Percentiles rank a stretch among this genome's conserved stretches.
phyloP scores from a whole-genome alignment of 331 rosid genomes.

The Rosa hybrid region DNA sequence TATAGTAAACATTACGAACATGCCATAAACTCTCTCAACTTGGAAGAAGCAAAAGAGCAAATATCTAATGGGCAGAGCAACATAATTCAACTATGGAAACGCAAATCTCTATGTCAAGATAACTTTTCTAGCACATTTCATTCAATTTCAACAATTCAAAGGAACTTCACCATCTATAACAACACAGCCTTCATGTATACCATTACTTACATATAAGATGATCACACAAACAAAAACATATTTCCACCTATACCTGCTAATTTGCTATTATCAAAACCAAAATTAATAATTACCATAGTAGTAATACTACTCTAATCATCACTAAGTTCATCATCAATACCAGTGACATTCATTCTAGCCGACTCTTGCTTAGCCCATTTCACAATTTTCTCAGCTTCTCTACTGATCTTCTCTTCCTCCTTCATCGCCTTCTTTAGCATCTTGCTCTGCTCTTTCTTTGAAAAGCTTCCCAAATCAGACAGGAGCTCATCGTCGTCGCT shows the following conservation, averaged over 20 bases:
- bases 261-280: neutral
- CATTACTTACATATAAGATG: neutral
- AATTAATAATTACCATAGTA: neutral
- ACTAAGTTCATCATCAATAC: constrained; percentile 51
- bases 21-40: neutral
- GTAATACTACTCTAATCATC: constrained; percentile 27
- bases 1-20: neutral
- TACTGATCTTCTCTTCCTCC: constrained; percentile 65
- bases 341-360: constrained; percentile 50
- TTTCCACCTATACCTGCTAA: neutral
- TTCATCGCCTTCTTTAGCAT: constrained; percentile 66
- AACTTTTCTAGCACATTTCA: neutral
- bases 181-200: neutral
- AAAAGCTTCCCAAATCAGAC: constrained; percentile 57
- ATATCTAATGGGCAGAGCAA: neutral
- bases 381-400: constrained; percentile 75
- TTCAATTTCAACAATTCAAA: neutral
- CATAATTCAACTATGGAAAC: neutral
- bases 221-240: neutral
- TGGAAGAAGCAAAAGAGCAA: neutral
- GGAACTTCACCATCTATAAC: neutral
- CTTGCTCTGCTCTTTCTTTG: constrained; percentile 55
- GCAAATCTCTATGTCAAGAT: neutral
- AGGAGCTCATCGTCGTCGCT: constrained; percentile 46
- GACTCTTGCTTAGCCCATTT: constrained; percentile 73